A percentile compares a stretch with the other conserved stretches of the same genome.
Evolutionary conservation across 2,329 filamentous ascomycete species (phyloP).

Genomic region (Calonectria pauciramosa): DNA sequence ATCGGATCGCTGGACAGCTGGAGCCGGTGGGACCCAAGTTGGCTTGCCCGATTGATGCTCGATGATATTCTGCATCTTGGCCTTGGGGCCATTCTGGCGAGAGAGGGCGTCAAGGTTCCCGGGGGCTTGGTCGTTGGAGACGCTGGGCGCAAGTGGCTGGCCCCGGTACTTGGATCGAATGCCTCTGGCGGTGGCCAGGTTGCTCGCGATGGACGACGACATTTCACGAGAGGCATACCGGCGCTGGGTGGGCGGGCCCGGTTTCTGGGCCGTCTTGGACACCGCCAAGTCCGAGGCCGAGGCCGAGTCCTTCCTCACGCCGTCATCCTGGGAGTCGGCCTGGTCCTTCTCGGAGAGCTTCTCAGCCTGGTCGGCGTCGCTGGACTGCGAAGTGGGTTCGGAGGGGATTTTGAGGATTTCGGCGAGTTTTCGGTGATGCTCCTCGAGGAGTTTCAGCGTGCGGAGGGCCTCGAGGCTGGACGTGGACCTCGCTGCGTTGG

Average conservation of each 20-base stretch:
- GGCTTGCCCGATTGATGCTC: conserved; percentile 67
- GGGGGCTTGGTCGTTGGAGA: conserved; percentile 80
- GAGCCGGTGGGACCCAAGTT: conserved; percentile 63
- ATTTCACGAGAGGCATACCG: conserved; percentile 75
- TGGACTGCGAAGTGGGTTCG: conserved; percentile 53
- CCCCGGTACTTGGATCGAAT: conserved; percentile 77
- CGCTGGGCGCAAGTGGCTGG: conserved; percentile 77
- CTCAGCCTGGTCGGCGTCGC: conserved; percentile 46
- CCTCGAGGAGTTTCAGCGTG: conserved; percentile 86
- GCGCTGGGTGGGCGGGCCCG: conserved; percentile 56
- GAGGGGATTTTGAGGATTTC: conserved; percentile 82
- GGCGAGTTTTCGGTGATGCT: conserved; percentile 88
- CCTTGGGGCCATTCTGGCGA: conserved; percentile 62
- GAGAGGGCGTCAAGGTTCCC: conserved; percentile 75
- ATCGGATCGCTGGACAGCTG: conserved; percentile 43
- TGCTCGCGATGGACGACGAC: conserved; percentile 88
- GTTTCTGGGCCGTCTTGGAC: conserved; percentile 45
- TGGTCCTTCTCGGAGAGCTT: conserved; percentile 47
- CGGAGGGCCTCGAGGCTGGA: conserved; percentile 80
- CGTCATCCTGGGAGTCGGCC: conserved; percentile 31
- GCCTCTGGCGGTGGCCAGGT: conserved; percentile 86
- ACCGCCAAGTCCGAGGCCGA: conserved; percentile 37
- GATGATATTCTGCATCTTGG: conserved; percentile 70
- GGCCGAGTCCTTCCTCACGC: conserved; percentile 39
- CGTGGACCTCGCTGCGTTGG: conserved; percentile 82